Evolutionary conservation across 306 rosid species (phyloP).

Genomic region (Prunus davidiana): DNA sequence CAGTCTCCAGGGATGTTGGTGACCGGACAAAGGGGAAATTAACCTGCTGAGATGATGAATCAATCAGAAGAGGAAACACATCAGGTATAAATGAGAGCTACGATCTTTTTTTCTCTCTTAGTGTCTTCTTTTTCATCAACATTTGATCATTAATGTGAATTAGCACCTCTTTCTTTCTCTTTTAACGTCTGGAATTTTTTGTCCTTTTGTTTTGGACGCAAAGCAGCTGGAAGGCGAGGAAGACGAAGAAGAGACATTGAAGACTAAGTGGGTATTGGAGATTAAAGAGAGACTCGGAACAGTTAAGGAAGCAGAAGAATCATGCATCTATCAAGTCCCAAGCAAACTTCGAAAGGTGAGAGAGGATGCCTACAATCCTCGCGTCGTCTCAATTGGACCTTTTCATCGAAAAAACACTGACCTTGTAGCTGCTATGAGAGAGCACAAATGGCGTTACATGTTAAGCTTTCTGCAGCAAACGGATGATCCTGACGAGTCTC

Average conservation of each 20-base stretch:
- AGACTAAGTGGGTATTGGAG: not conserved
- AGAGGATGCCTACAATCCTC: constrained; percentile 20
- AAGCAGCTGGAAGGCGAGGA: not conserved
- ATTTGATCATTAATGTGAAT: too few species aligned
- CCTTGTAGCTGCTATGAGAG: constrained; percentile 17
- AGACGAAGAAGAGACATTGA: not conserved
- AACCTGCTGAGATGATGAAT: too few species aligned
- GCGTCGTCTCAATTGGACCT: constrained; percentile 24
- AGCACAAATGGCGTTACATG: constrained; percentile 31
- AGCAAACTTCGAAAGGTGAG: constrained; percentile 11
- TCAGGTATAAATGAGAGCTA: too few species aligned
- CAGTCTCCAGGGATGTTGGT: too few species aligned
- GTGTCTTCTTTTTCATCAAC: too few species aligned
- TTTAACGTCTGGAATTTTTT: too few species aligned
- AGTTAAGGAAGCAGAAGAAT: not conserved
- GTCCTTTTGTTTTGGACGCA: too few species aligned
- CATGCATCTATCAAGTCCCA: constrained; percentile 20
- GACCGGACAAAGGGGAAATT: too few species aligned
- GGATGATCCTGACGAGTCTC: too few species aligned
- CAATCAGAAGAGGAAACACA: too few species aligned
- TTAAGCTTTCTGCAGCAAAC: not conserved
- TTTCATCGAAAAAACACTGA: constrained; percentile 19
- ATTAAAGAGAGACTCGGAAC: not conserved
- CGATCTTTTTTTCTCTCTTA: not conserved
- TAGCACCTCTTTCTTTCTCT: too few species aligned